Conservation (phyloP, 345 rosid genomes). For the Gossypium mustelinum region DNA sequence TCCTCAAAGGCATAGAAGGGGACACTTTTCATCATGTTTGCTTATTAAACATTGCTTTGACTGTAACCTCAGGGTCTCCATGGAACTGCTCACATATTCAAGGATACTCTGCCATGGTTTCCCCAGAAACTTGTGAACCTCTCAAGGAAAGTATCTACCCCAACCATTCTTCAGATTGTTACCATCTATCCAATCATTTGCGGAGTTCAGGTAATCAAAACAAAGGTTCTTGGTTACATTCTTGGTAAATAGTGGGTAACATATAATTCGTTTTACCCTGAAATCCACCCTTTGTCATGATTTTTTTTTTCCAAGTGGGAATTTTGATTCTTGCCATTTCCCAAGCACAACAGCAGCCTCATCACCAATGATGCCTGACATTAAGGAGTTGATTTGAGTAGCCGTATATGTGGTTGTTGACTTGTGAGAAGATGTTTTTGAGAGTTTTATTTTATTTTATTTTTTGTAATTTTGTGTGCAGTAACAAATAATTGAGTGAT, state of each 20-base stretch:
- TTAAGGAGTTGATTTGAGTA: conserved; percentile 31
- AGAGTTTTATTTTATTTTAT: conserved; percentile 40
- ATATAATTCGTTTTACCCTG: conserved; percentile 27
- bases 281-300: conserved; percentile 23
- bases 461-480: conserved; percentile 73
- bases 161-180: conserved; percentile 60
- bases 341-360: conserved; percentile 24
- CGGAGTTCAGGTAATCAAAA: conserved; percentile 39
- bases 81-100: conserved; percentile 78
- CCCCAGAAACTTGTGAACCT: conserved; percentile 67
- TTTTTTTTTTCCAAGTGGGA: conserved; percentile 19
- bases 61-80: conserved; percentile 40
- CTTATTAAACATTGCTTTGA: conserved; percentile 58
- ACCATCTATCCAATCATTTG: conserved; percentile 38
- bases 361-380: conserved; percentile 30
- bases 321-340: conserved; percentile 44
- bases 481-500: conserved; percentile 63
- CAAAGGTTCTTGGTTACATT: conserved; percentile 48
- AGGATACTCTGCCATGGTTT: conserved; percentile 75
- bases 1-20: conserved; percentile 80
- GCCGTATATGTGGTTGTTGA: conserved; percentile 26
- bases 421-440: conserved; percentile 28
- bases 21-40: conserved; percentile 65
- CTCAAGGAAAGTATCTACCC: conserved; percentile 58
- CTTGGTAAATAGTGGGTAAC: conserved; percentile 51